Conservation (phyloP, 2,329 filamentous ascomycete genomes). For the Trichoderma lentiforme region DNA sequence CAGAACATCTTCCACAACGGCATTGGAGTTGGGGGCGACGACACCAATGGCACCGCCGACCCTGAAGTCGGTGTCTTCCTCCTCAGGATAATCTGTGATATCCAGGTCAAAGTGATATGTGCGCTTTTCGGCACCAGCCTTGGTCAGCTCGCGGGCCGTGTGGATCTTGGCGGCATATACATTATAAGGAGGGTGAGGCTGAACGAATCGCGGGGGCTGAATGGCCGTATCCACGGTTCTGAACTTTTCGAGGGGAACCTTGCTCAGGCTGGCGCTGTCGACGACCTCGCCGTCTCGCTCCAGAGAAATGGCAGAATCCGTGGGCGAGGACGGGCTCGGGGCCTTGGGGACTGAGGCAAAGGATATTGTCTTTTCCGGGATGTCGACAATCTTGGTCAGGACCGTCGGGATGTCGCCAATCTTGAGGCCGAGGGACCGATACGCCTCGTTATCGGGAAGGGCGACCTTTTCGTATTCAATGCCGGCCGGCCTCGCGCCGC, state of each 20-base stretch:
- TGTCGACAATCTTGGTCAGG: slow-evolving; percentile 65
- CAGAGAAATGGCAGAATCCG: slow-evolving; percentile 49
- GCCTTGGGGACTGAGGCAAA: slow-evolving; percentile 56
- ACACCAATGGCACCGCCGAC: slow-evolving; percentile 95
- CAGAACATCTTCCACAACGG: slow-evolving; percentile 77
- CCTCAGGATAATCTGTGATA: slow-evolving; percentile 87
- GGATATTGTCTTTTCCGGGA: slow-evolving; percentile 73
- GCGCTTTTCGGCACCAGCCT: slow-evolving; percentile 85
- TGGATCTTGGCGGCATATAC: slow-evolving; percentile 89
- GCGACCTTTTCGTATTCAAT: slow-evolving; percentile 52
- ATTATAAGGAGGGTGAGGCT: slow-evolving; percentile 89
- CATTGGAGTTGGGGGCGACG: slow-evolving; percentile 77
- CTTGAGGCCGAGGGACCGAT: slow-evolving; percentile 71
- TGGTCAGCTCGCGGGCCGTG: slow-evolving; percentile 81
- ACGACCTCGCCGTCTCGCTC: slow-evolving; percentile 28
- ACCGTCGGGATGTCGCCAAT: slow-evolving; percentile 70
- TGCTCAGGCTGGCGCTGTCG: slow-evolving; percentile 27
- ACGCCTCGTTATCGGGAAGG: slow-evolving; percentile 80
- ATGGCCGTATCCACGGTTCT: slow-evolving; percentile 51
- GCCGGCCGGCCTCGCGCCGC: slow-evolving; percentile 41
- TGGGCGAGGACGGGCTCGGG: slow-evolving; percentile 37
- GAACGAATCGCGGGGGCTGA: slow-evolving; percentile 84
- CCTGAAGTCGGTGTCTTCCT: slow-evolving; percentile 85
- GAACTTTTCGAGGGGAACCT: slow-evolving; percentile 22
- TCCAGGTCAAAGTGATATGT: slow-evolving; percentile 98